These are phyloP conservation scores for Hymenochaete sp. DNA, from an alignment of 1,284 basidiomycete species.

Conservation along the genomic window DNA sequence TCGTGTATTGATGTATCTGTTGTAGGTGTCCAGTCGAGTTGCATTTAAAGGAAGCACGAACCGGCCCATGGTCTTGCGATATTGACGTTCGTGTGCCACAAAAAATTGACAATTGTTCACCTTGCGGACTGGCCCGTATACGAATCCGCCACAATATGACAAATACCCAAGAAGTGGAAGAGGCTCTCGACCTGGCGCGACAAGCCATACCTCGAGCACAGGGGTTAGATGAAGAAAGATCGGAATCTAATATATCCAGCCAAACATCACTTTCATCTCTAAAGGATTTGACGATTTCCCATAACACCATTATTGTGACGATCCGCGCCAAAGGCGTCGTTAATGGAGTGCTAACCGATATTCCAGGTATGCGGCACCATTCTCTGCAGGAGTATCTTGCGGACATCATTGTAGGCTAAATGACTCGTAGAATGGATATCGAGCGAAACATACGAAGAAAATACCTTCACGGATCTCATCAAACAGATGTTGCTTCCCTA, in stretches of 20 bases:
- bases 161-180: conserved; percentile 62
- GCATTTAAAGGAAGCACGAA: conserved; percentile 37
- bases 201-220: too few species aligned
- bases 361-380: conserved; percentile 58
- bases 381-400: conserved; percentile 67
- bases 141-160: conserved; percentile 58
- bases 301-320: too few species aligned
- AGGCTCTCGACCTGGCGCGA: conserved; percentile 43
- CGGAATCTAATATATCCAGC: too few species aligned
- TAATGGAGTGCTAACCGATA: conserved; percentile 58
- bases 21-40: conserved; percentile 66
- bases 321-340: neutral
- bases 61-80: conserved; percentile 47
- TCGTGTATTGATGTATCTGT: neutral
- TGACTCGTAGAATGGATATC: conserved; percentile 47
- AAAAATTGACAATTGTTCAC: conserved; percentile 42
- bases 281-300: too few species aligned
- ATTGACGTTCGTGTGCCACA: conserved; percentile 38
- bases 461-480: conserved; percentile 59
- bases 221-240: too few species aligned
- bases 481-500: conserved; percentile 48
- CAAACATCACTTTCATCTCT: too few species aligned
- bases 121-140: conserved; percentile 38
- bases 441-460: conserved; percentile 45
- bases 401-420: conserved; percentile 51